Conservation (phyloP, 2,329 filamentous ascomycete genomes). For the Colletotrichum sp. region DNA sequence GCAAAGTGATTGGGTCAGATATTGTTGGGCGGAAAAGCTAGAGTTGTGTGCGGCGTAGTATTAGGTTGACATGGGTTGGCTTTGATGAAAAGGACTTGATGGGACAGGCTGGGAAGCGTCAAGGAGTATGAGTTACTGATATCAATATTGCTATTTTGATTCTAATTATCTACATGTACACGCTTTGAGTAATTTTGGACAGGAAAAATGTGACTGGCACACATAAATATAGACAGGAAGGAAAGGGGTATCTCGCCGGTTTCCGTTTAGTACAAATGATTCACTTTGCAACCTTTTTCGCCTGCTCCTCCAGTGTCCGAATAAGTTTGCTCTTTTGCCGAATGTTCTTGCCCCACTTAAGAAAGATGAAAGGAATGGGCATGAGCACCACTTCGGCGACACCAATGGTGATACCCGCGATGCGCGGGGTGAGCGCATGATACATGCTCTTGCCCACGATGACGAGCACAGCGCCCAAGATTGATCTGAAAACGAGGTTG, state of each 20-base stretch:
- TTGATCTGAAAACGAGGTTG: constrained; percentile 63
- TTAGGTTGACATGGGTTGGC: not conserved
- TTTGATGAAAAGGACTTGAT: not conserved
- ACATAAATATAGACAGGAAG: not conserved
- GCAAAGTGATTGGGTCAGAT: not conserved
- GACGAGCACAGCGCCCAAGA: constrained; percentile 64
- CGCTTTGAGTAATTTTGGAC: not conserved
- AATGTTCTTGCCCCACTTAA: constrained; percentile 35
- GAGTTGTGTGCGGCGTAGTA: not conserved
- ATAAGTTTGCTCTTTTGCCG: constrained; percentile 19
- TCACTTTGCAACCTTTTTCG: constrained; percentile 7
- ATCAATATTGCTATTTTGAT: not conserved
- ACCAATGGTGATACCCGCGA: constrained; percentile 53
- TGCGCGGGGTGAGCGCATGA: constrained; percentile 59
- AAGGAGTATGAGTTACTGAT: not conserved
- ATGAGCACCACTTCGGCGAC: constrained; percentile 52
- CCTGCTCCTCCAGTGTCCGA: constrained; percentile 17
- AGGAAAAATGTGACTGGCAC: not conserved
- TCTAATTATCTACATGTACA: not conserved
- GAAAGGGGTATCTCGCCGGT: constrained; percentile 15
- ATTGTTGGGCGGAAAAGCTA: not conserved
- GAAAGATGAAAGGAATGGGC: constrained; percentile 68
- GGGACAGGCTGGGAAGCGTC: not conserved
- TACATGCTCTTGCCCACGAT: constrained; percentile 66
- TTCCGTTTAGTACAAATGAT: not conserved